phyloP scores from a whole-genome alignment of 2,329 filamentous ascomycete species.

The Aspergillus latus region DNA sequence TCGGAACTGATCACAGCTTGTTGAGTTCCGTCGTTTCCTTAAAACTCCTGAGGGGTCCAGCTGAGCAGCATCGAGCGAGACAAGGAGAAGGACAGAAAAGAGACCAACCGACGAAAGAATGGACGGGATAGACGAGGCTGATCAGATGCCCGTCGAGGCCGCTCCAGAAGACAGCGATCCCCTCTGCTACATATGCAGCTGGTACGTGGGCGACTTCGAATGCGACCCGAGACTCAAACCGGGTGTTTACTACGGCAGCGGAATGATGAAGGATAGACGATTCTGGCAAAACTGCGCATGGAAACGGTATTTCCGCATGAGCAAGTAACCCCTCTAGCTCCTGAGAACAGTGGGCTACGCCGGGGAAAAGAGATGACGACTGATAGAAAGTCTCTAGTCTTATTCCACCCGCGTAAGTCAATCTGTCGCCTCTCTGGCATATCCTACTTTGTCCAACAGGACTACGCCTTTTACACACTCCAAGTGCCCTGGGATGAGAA shows the following conservation, averaged over 20 bases:
- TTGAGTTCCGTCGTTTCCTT: too few relatives aligned
- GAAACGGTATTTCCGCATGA: not conserved
- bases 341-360: too few relatives aligned
- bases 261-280: not conserved
- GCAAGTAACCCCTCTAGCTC: not conserved
- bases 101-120: too few relatives aligned
- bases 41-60: too few relatives aligned
- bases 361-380: too few relatives aligned
- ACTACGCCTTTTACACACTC: not conserved
- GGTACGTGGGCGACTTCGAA: not conserved
- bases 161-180: not conserved
- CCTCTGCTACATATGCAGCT: constrained; percentile 1
- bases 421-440: constrained; percentile 1
- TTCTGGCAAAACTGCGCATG: not conserved
- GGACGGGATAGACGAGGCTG: too few relatives aligned
- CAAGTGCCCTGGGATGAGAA: constrained; percentile 5
- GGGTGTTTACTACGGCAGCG: not conserved
- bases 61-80: too few relatives aligned
- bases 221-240: not conserved
- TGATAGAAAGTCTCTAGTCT: not conserved
- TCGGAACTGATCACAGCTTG: too few relatives aligned
- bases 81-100: too few relatives aligned
- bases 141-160: not conserved
- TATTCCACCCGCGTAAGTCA: not conserved
- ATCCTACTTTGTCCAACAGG: not conserved